Evolutionary conservation across 2,329 filamentous ascomycete genomes (phyloP).

Genomic region (Cercospora brassicicola): DNA sequence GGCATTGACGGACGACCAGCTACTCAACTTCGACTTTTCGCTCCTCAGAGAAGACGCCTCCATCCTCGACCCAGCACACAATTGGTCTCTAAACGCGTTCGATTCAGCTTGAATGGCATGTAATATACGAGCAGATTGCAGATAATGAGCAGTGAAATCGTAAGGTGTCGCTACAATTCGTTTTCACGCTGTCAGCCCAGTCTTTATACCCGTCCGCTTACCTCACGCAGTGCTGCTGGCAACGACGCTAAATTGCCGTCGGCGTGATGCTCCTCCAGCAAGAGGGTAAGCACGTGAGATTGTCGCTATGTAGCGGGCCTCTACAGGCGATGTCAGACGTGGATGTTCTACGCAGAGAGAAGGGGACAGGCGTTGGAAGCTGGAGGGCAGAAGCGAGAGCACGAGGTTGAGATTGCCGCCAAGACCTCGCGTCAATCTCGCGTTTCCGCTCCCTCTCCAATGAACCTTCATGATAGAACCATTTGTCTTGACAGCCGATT

Average conservation of each 20-base stretch:
- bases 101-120: background rate
- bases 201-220: background rate
- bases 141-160: background rate
- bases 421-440: slow-evolving; percentile 9
- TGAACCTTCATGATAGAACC: too few species aligned
- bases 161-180: background rate
- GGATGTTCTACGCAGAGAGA: background rate
- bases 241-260: background rate
- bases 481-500: background rate
- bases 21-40: background rate
- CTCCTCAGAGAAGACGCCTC: background rate
- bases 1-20: background rate
- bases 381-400: background rate
- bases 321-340: background rate
- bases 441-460: background rate
- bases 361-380: background rate
- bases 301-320: background rate
- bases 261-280: background rate
- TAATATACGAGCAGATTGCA: background rate
- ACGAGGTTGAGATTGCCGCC: background rate
- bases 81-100: background rate
- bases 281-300: background rate
- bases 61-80: background rate
- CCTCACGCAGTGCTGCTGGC: background rate
- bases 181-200: background rate